A percentile compares a stretch with the other conserved stretches of the same genome.
phyloP scores from a whole-genome alignment of 2,329 filamentous ascomycete genomes.

The Harringtonia aguacate region DNA sequence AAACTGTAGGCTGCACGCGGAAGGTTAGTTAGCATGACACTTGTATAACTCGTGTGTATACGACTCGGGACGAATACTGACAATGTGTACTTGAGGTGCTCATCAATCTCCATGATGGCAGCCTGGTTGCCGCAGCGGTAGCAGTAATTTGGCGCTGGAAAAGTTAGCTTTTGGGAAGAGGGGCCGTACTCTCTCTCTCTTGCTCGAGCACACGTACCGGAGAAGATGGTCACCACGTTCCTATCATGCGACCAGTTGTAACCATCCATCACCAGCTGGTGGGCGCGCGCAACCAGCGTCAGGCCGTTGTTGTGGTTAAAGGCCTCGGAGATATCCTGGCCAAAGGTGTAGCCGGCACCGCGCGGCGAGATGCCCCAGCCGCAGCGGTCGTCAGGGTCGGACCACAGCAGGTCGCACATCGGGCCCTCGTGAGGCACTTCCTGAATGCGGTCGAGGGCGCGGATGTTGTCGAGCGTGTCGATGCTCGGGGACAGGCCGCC shows the following conservation, averaged over 20 bases:
- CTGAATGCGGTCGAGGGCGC: conserved; percentile 90
- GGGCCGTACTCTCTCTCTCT: too few species aligned
- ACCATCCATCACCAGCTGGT: conserved; percentile 98
- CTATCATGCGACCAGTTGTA: conserved; percentile 99
- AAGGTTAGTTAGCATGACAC: conserved; percentile 3
- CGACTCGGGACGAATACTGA: conserved; percentile 1
- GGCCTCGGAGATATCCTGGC: conserved; percentile 94
- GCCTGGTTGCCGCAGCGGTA: conserved; percentile 98
- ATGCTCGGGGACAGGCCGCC: conserved; percentile 94
- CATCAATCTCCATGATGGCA: conserved; percentile 99
- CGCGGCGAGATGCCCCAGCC: conserved; percentile 94
- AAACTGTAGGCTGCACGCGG: conserved; percentile 76
- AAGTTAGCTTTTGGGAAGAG: conserved; percentile 1
- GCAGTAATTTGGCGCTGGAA: conserved; percentile 78
- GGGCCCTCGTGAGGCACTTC: conserved; percentile 97
- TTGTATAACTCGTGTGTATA: neutral
- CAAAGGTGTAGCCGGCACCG: conserved; percentile 91
- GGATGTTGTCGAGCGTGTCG: conserved; percentile 90
- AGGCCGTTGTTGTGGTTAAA: conserved; percentile 99
- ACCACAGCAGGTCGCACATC: conserved; percentile 98
- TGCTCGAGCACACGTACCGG: too few species aligned
- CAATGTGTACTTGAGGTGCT: conserved; percentile 99
- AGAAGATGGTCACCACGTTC: conserved; percentile 98
- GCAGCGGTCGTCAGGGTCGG: conserved; percentile 91
- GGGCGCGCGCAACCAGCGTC: conserved; percentile 88